Base-by-base conservation (phyloP, 225 moss, liverwort and hornwort species). In the Sphagnum tenellum region DNA sequence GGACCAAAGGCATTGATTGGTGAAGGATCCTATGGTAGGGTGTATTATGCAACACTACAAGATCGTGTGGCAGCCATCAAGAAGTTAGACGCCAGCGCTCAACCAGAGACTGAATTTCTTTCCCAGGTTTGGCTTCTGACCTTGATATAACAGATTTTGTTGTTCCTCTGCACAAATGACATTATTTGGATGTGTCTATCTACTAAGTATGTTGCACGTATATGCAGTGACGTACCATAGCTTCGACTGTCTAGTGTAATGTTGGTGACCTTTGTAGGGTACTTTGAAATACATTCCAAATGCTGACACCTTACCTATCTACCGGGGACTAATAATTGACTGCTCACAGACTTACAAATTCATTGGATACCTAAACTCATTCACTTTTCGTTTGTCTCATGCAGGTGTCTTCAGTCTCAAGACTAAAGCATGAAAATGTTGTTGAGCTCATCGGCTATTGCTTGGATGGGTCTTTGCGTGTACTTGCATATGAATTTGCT, bases 391-490 rank as follows among this genome's bases (percentile, higher is more conserved):
- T 29, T 29, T 29, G 29, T 29, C 29, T 29, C 29, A 29, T 52
- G 7, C 86, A 93, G 96, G 98, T 98, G 13, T 90, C 98, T 44
- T 82, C 90, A 69, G 98, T 98, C 49, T 98, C 98, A 10, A 83
- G 98, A 74, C 68, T 98, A 77, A 98, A 90, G 76, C 93, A 98
- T 56, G 98, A 98, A 72, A 98, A 93, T 57, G 98, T 98, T 55
- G 98, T 98, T 58, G 98, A 98, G 79, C 87, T 93, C n/a, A 90
- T 98, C 60, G 98, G 98, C 29, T 98, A 93, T 64, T 93, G 90
- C 76, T 75, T 98, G 74, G 98, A 98, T 78, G 93, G 93, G 7
- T 75, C 75, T 60, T 83, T 87, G 70, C 85, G 98, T 60, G 87
- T 98, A 48, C 69, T 98, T 72, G 98, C 98, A 2, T 98, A 98